A percentile compares a stretch with the other conserved stretches of the same genome.
Conservation (phyloP, 352 stramenopile genomes). For the Pythium folliculosum region DNA sequence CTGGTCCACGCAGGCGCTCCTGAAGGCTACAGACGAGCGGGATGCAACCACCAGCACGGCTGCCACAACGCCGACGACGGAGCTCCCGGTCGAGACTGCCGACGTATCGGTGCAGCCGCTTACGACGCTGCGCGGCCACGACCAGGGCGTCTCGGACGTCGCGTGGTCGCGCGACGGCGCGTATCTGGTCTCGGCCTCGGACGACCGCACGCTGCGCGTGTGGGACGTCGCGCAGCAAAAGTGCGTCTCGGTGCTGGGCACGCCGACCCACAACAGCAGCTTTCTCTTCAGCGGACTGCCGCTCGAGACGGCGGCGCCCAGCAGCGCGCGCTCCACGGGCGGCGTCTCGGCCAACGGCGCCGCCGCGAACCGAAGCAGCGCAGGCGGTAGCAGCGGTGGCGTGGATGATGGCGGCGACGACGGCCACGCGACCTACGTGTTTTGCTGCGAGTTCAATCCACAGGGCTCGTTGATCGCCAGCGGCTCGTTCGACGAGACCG, state of each 20-base stretch:
- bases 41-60: background rate
- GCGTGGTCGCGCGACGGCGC: conserved; percentile 86
- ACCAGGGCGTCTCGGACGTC: conserved; percentile 93
- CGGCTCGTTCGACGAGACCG: conserved; percentile 93
- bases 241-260: conserved; percentile 68
- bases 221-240: conserved; percentile 93
- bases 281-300: conserved; percentile 35
- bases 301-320: conserved; percentile 21
- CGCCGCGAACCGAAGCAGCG: too few relatives aligned
- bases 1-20: conserved; percentile 45
- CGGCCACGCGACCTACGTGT: conserved; percentile 95
- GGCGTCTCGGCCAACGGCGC: background rate
- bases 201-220: conserved; percentile 94
- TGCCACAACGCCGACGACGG: too few relatives aligned
- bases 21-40: background rate
- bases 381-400: background rate
- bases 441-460: conserved; percentile 94
- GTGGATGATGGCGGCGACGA: conserved; percentile 30
- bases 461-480: conserved; percentile 91
- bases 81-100: too few relatives aligned
- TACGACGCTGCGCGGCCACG: conserved; percentile 82
- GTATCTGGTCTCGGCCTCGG: conserved; percentile 93
- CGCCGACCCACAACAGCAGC: conserved; percentile 37
- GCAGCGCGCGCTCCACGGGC: conserved; percentile 10
- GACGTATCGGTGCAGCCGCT: conserved; percentile 19